phyloP scores from a whole-genome alignment of 768 basidiomycete species.

The Mycena filopes region DNA sequence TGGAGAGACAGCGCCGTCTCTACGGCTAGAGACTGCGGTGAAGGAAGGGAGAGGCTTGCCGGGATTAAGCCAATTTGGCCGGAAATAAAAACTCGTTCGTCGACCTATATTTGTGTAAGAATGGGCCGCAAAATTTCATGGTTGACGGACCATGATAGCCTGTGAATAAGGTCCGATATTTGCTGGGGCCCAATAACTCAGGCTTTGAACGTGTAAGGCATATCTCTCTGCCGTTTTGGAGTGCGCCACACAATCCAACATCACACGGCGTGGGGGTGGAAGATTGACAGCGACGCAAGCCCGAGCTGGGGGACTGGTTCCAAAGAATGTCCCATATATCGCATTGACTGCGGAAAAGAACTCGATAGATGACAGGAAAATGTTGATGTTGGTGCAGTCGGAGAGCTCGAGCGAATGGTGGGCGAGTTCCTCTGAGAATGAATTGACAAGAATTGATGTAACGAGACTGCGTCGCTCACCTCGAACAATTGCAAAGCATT shows the following conservation, averaged over 20 bases:
- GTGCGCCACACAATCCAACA: constrained; percentile 86
- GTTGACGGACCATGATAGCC: constrained; percentile 75
- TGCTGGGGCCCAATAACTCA: constrained; percentile 99
- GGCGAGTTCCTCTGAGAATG: constrained; percentile 62
- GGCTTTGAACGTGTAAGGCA: constrained; percentile 91
- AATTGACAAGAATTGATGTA: not conserved
- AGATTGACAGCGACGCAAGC: constrained; percentile 92
- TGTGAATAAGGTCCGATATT: constrained; percentile 99
- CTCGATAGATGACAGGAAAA: constrained; percentile 85
- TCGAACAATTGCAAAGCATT: constrained; percentile 73
- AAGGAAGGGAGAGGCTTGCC: constrained; percentile 72
- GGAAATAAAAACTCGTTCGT: constrained; percentile 85
- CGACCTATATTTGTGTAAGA: constrained; percentile 58
- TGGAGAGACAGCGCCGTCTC: constrained; percentile 85
- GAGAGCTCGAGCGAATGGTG: constrained; percentile 61
- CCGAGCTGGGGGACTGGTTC: constrained; percentile 90
- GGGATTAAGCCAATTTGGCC: constrained; percentile 96
- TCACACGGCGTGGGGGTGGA: constrained; percentile 63
- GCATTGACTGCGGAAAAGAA: constrained; percentile 82
- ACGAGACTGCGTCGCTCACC: constrained; percentile 52
- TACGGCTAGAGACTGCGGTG: constrained; percentile 61
- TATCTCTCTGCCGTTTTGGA: constrained; percentile 59
- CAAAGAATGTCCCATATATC: constrained; percentile 85
- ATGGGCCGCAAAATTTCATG: constrained; percentile 1
- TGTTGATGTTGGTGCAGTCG: constrained; percentile 79